Evolutionary conservation across 805 yeast species (phyloP), one percentile per base, ranked within the genome.

Genomic region (Komagataella ulmi): DNA sequence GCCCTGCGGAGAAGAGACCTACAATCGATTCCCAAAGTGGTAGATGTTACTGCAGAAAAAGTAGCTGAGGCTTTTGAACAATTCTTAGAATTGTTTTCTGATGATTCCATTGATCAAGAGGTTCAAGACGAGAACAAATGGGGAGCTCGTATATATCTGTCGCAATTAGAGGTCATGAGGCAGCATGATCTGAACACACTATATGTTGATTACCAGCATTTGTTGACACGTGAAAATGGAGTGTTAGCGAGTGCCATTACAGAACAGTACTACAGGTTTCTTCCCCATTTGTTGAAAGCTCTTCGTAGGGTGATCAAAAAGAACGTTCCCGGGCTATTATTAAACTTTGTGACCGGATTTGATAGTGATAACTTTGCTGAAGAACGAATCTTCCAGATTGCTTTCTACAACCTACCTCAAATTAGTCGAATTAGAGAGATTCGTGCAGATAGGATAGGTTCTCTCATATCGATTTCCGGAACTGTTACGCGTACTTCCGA

Each of bases 401-500:
- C 97, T 7, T 85, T 93, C 61, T 88, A 83, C 69, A 88, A 88
- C 62, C 68, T 93, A 52, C 96, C 97, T 1, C 70, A 87, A 0
- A 76, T 85, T 17, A 80, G 87, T 60, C 78, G 96, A 65, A 85
- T 93, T 58, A 80, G 99, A 62, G 98, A 91, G 61, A 76, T 93
- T 53, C 77, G 93, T 61, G 86, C 97, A 1, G 95, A 87, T 58
- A 84, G 83, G 57, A 84, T 93, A 53, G 99, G 98, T 14, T 74
- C 85, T 7, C 74, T 91, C 54, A 75, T 88, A 70, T 74, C 91
- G 7, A 85, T 91, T 40, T 81, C 91, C 7, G 99, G 98, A 52
- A 93, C 99, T 0, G 96, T 93, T 3, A 91, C 98, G 0, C 79
- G 98, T 65, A 88, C 98, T 0, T 84, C 95, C 19, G 98, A 93